These are phyloP conservation scores for Diaporthe humulicola DNA, from an alignment of 2,329 filamentous ascomycete genomes.

Conservation along the genomic window DNA sequence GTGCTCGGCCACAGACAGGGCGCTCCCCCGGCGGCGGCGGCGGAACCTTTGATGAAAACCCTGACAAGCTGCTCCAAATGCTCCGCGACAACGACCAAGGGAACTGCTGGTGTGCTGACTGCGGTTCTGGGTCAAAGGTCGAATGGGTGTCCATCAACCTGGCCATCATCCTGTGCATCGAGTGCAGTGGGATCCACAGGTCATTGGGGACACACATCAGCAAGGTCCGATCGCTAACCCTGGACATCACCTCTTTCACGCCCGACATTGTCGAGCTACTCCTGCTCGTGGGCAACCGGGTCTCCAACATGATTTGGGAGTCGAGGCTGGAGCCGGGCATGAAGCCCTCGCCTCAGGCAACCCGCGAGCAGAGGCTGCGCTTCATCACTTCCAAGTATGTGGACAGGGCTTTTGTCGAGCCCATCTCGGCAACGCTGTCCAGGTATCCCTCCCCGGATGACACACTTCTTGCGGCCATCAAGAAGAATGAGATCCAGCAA, in stretches of 20 bases:
- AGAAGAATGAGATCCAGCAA: constrained; percentile 94
- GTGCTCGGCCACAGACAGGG: constrained; percentile 82
- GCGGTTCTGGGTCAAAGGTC: constrained; percentile 89
- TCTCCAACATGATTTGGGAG: constrained; percentile 98
- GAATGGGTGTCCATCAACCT: constrained; percentile 99
- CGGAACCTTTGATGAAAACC: constrained; percentile 83
- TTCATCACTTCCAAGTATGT: constrained; percentile 98
- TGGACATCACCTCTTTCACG: constrained; percentile 97
- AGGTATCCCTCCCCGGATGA: constrained; percentile 86
- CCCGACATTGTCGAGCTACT: constrained; percentile 96
- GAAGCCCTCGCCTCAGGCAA: constrained; percentile 84
- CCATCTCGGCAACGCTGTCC: constrained; percentile 80
- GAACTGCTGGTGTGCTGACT: constrained; percentile 95
- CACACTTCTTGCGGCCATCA: constrained; percentile 90
- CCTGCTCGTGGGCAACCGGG: constrained; percentile 89
- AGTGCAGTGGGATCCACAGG: constrained; percentile 97
- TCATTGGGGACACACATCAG: constrained; percentile 98
- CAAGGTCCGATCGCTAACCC: constrained; percentile 93
- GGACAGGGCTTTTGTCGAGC: constrained; percentile 84
- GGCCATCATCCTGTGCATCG: constrained; percentile 95
- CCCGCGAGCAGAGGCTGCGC: constrained; percentile 88
- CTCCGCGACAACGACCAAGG: constrained; percentile 92
- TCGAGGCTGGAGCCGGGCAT: constrained; percentile 79
- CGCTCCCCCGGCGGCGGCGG: constrained; percentile 64
- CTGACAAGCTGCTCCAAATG: constrained; percentile 87